Percentiles rank a stretch among this genome's conserved stretches.
These are phyloP conservation scores for Penicillium aurantiogriseum DNA, from an alignment of 2,329 filamentous ascomycete species.

Conservation along the genomic window DNA sequence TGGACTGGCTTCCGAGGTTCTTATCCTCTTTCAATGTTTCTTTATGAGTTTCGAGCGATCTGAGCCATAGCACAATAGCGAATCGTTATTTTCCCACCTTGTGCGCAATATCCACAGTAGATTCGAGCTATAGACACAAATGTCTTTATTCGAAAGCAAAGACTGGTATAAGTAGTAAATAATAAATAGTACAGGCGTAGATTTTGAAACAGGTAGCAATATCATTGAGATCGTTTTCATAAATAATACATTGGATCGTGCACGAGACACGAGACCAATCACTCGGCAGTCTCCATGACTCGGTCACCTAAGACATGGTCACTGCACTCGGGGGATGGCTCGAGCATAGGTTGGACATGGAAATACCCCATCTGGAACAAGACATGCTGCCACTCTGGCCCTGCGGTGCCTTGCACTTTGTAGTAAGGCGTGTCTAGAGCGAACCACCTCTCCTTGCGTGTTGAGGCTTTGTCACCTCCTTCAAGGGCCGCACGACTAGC, in stretches of 20 bases:
- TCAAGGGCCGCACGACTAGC: slow-evolving; percentile 75
- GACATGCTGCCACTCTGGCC: slow-evolving; percentile 41
- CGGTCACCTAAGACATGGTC: slow-evolving; percentile 12
- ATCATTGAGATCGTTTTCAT: slow-evolving; percentile 4
- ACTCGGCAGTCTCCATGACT: background rate
- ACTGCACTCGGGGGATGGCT: slow-evolving; percentile 14
- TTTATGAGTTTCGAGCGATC: slow-evolving; percentile 6
- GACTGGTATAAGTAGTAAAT: background rate
- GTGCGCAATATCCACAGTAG: too few species aligned
- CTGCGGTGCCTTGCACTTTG: slow-evolving; percentile 65
- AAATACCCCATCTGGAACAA: slow-evolving; percentile 36
- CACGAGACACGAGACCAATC: background rate
- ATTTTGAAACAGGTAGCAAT: background rate
- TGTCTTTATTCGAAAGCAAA: background rate
- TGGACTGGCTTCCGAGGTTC: background rate
- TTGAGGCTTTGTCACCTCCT: slow-evolving; percentile 65
- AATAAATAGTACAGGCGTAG: background rate
- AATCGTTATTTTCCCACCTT: background rate
- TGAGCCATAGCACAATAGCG: background rate
- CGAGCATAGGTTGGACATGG: slow-evolving; percentile 21
- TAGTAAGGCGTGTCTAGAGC: slow-evolving; percentile 58
- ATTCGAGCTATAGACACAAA: too few species aligned
- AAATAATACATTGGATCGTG: background rate
- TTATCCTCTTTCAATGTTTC: background rate
- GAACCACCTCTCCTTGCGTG: slow-evolving; percentile 72